These are phyloP conservation scores for Didymella lethalis DNA, from an alignment of 2,329 filamentous ascomycete species.

Conservation along the genomic window DNA sequence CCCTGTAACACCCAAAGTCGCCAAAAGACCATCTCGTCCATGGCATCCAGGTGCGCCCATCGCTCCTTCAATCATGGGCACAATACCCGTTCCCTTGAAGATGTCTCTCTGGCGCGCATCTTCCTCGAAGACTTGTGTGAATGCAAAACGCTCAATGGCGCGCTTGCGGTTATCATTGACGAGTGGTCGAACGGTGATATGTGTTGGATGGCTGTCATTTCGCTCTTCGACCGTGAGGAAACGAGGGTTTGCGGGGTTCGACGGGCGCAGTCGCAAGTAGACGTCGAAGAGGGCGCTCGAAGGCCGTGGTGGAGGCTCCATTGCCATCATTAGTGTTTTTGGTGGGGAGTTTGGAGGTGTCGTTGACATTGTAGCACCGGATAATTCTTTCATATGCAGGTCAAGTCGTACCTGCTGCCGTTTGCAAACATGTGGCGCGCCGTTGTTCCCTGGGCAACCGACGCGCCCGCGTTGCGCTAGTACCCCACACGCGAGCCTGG, in stretches of 20 bases:
- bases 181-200: conserved; percentile 66
- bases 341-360: conserved; percentile 19
- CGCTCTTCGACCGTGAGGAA: conserved; percentile 78
- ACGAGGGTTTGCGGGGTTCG: conserved; percentile 55
- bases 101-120: conserved; percentile 83
- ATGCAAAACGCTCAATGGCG: conserved; percentile 91
- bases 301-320: conserved; percentile 49
- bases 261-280: conserved; percentile 76
- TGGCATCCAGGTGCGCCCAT: conserved; percentile 75
- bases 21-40: conserved; percentile 86
- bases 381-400: conserved; percentile 14
- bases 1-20: conserved; percentile 91
- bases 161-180: conserved; percentile 83
- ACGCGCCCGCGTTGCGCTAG: conserved; percentile 13
- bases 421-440: conserved; percentile 19
- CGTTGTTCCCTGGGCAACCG: conserved; percentile 6
- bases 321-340: conserved; percentile 32
- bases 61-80: conserved; percentile 80
- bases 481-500: background rate
- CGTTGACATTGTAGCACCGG: conserved; percentile 18
- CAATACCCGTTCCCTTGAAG: conserved; percentile 80
- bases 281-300: conserved; percentile 80
- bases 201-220: conserved; percentile 52
- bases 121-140: conserved; percentile 93
- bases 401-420: conserved; percentile 20